Evolutionary conservation across 2,329 filamentous ascomycete species (phyloP).

Genomic region (Botrytis tulipae): DNA sequence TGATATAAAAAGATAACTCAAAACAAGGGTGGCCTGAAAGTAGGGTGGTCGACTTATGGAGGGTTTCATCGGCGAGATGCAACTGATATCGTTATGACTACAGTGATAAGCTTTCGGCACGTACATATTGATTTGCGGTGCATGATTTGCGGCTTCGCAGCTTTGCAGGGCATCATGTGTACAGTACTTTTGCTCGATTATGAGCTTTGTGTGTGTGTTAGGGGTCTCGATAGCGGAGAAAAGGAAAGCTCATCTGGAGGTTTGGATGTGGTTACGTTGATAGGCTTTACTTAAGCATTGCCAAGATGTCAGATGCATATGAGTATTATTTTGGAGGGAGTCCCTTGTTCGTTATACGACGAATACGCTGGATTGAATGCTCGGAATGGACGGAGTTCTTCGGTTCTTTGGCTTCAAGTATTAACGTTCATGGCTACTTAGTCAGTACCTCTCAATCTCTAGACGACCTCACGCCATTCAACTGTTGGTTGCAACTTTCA

Average conservation of each 20-base stretch:
- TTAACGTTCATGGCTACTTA: neutral
- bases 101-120: neutral
- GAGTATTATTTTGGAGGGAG: neutral
- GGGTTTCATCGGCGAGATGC: conserved; percentile 1
- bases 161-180: conserved; percentile 2
- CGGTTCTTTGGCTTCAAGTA: neutral
- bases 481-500: neutral
- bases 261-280: neutral
- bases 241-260: neutral
- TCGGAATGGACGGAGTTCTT: neutral
- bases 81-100: neutral
- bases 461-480: neutral
- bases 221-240: neutral
- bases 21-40: too few species aligned
- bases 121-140: neutral
- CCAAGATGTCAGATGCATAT: neutral
- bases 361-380: too few species aligned
- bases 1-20: too few species aligned
- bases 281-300: neutral
- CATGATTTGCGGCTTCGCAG: neutral
- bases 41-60: too few species aligned
- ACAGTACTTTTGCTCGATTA: neutral
- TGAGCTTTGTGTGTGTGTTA: neutral
- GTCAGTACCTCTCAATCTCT: neutral
- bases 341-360: neutral